Conservation (phyloP, 2,329 filamentous ascomycete species). For the Penicillium occitanis region DNA sequence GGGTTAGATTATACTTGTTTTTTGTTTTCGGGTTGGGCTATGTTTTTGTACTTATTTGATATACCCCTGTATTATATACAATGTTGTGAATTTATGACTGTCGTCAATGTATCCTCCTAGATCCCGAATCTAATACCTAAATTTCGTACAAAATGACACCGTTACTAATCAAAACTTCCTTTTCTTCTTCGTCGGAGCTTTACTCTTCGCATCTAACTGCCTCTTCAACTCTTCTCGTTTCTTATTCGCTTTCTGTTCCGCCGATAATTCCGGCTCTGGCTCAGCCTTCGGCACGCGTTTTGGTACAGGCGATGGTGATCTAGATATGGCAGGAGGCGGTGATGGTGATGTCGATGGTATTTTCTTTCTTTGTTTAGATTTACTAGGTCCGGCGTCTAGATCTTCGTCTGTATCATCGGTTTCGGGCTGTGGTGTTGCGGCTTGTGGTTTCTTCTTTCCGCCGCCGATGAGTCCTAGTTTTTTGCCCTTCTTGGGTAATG, state of each 20-base stretch:
- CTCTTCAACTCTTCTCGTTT: slow-evolving; percentile 59
- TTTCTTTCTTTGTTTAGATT: slow-evolving; percentile 23
- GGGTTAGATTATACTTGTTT: slow-evolving; percentile 5
- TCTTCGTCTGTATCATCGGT: slow-evolving; percentile 21
- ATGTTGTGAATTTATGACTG: slow-evolving; percentile 3
- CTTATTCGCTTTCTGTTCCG: slow-evolving; percentile 55
- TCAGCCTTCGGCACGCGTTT: slow-evolving; percentile 17
- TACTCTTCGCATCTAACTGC: slow-evolving; percentile 51
- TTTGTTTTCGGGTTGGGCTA: slow-evolving; percentile 1
- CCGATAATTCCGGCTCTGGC: slow-evolving; percentile 38
- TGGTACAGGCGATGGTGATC: slow-evolving; percentile 23
- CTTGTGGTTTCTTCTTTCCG: slow-evolving; percentile 28
- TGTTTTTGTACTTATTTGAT: slow-evolving; percentile 15
- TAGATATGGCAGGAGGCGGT: slow-evolving; percentile 23
- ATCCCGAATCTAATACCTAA: neutral
- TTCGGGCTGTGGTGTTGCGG: neutral
- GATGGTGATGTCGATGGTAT: slow-evolving; percentile 20
- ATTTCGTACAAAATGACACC: neutral
- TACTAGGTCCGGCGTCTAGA: slow-evolving; percentile 18
- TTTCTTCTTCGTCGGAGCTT: slow-evolving; percentile 58
- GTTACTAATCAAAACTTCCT: slow-evolving; percentile 51
- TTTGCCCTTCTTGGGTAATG: slow-evolving; percentile 21
- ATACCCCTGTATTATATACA: slow-evolving; percentile 23
- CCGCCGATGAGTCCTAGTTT: slow-evolving; percentile 34
- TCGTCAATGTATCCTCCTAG: neutral